These are phyloP conservation scores for Allomyces arbusculus DNA, from an alignment of 192 early-diverging fungal genomes.

Conservation along the genomic window DNA sequence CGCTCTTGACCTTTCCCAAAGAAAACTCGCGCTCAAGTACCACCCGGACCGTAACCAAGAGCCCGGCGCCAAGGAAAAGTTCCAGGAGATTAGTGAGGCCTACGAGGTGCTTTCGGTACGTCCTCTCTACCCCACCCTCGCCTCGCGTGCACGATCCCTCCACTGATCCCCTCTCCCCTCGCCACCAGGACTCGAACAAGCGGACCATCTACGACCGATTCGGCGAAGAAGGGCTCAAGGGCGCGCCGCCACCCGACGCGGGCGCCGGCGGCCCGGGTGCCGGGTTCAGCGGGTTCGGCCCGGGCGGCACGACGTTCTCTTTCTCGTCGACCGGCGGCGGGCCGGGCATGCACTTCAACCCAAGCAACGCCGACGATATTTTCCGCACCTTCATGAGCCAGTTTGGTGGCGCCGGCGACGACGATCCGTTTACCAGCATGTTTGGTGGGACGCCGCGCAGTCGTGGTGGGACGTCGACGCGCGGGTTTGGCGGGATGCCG, in stretches of 20 bases:
- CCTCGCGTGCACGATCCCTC: too few species aligned
- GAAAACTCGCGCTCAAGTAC: constrained; percentile 3
- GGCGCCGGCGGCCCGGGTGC: background rate
- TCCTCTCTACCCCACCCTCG: too few species aligned
- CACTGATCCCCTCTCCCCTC: too few species aligned
- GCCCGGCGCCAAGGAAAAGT: constrained; percentile 1
- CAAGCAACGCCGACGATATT: constrained; percentile 73
- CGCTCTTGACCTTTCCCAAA: too few species aligned
- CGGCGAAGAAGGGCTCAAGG: constrained; percentile 35
- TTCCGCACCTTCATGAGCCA: constrained; percentile 45
- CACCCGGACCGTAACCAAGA: constrained; percentile 3
- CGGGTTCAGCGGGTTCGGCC: background rate
- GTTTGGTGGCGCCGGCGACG: constrained; percentile 25
- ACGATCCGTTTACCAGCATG: background rate
- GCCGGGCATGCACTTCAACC: constrained; percentile 54
- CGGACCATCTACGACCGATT: constrained; percentile 29
- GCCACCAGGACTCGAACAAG: constrained; percentile 20
- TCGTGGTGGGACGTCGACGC: too few species aligned
- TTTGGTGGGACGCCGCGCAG: constrained; percentile 8
- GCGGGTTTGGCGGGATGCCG: background rate
- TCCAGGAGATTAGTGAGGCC: constrained; percentile 15
- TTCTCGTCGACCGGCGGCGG: constrained; percentile 35
- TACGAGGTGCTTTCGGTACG: constrained; percentile 27
- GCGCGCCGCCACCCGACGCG: constrained; percentile 1
- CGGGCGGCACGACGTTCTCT: constrained; percentile 23